Conservation (phyloP, 2,329 filamentous ascomycete genomes). For the Paracamarosporium sp. region DNA sequence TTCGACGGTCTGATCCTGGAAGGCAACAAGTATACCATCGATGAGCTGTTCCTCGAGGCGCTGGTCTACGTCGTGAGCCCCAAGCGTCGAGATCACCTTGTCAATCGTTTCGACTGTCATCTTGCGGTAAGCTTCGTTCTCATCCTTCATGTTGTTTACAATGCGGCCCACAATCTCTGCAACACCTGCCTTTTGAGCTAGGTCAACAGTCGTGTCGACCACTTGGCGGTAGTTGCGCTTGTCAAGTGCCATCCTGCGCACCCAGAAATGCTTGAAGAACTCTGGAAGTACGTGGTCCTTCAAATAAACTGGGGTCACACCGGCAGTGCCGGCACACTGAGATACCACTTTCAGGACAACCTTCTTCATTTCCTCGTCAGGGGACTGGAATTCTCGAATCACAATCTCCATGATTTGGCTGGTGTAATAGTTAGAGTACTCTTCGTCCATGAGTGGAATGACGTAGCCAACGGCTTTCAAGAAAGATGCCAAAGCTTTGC, state of each 20-base stretch:
- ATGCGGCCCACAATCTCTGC: constrained; percentile 93
- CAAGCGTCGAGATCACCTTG: constrained; percentile 91
- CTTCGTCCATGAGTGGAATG: constrained; percentile 98
- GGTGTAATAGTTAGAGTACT: constrained; percentile 99
- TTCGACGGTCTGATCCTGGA: constrained; percentile 97
- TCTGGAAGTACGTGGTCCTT: constrained; percentile 95
- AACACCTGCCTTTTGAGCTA: constrained; percentile 97
- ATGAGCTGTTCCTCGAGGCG: constrained; percentile 91
- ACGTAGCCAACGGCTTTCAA: constrained; percentile 98
- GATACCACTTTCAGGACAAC: constrained; percentile 97
- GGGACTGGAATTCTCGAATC: constrained; percentile 92
- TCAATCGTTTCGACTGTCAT: constrained; percentile 99
- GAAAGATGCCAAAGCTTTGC: constrained; percentile 94
- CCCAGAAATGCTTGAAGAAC: constrained; percentile 99
- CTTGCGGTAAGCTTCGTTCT: constrained; percentile 96
- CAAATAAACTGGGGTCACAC: constrained; percentile 91
- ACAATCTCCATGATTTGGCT: constrained; percentile 99
- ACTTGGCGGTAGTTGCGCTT: constrained; percentile 98
- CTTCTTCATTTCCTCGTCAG: constrained; percentile 99
- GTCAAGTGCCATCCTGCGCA: constrained; percentile 93
- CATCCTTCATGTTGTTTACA: constrained; percentile 95
- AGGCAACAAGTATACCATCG: constrained; percentile 92
- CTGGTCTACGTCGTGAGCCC: constrained; percentile 92
- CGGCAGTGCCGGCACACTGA: constrained; percentile 91
- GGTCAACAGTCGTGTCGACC: constrained; percentile 95